Evolutionary conservation across 441 rosid species (phyloP).

Genomic region (Iberis amara): DNA sequence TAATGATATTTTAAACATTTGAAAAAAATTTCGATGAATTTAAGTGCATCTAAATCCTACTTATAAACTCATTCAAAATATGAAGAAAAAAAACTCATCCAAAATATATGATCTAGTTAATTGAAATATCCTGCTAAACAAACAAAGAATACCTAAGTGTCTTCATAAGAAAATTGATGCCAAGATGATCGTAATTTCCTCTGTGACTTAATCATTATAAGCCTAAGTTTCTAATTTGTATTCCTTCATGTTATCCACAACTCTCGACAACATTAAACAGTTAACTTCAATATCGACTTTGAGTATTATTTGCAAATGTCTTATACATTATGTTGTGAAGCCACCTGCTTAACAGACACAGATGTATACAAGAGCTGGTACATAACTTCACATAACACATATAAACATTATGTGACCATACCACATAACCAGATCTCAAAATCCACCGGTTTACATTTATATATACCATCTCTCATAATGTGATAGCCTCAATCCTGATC

Average conservation of each 20-base stretch:
- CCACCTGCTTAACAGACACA: conserved; percentile 14
- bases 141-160: too few relatives aligned
- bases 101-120: too few relatives aligned
- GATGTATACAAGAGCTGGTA: conserved; percentile 21
- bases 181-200: background rate
- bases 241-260: background rate
- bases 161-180: too few relatives aligned
- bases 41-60: too few relatives aligned
- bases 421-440: conserved; percentile 14
- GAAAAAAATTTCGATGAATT: too few relatives aligned
- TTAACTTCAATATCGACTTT: conserved; percentile 3
- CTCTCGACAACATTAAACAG: background rate
- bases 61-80: too few relatives aligned
- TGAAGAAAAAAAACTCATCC: too few relatives aligned
- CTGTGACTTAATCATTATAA: background rate
- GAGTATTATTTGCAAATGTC: conserved; percentile 19
- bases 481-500: conserved; percentile 31
- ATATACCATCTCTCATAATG: conserved; percentile 24
- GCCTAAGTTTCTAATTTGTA: background rate
- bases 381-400: conserved; percentile 10
- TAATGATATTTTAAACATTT: too few relatives aligned
- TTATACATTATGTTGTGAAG: conserved; percentile 19
- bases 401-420: conserved; percentile 19
- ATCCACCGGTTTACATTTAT: conserved; percentile 11
- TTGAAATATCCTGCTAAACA: too few relatives aligned